Conservation (phyloP, 2,329 filamentous ascomycete species). For the Mycocentrospora acerina region DNA sequence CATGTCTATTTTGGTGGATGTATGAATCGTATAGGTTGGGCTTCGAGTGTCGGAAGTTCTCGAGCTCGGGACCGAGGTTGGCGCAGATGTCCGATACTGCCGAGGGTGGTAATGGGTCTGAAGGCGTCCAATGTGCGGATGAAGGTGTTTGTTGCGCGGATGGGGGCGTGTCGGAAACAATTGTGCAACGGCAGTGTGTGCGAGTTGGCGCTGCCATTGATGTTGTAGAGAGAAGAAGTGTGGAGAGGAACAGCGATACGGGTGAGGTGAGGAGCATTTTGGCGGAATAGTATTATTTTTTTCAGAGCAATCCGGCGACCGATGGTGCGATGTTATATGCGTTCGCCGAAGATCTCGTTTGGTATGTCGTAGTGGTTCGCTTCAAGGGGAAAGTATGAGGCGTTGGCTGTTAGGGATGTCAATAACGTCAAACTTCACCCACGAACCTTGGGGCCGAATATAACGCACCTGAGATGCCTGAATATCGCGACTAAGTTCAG, state of each 20-base stretch:
- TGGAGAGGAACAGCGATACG: slow-evolving; percentile 10
- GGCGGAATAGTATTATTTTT: neutral
- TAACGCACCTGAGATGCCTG: no score
- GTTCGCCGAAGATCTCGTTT: no score
- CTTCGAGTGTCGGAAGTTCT: slow-evolving; percentile 23
- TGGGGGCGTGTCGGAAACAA: slow-evolving; percentile 16
- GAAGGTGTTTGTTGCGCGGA: slow-evolving; percentile 19
- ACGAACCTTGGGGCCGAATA: no score
- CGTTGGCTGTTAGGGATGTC: no score
- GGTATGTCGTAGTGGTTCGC: no score
- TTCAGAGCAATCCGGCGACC: neutral
- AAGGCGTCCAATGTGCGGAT: slow-evolving; percentile 20
- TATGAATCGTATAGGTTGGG: slow-evolving; percentile 31
- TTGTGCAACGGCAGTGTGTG: slow-evolving; percentile 33
- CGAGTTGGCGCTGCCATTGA: slow-evolving; percentile 23
- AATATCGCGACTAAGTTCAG: no score
- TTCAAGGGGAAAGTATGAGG: no score
- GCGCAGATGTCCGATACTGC: slow-evolving; percentile 20
- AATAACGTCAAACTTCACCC: no score
- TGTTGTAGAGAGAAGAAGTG: slow-evolving; percentile 14
- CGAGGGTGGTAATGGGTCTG: slow-evolving; percentile 15
- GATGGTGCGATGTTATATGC: neutral
- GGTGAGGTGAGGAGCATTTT: slow-evolving; percentile 16
- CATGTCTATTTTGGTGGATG: slow-evolving; percentile 7
- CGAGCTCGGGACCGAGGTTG: slow-evolving; percentile 28